Conservation (phyloP, 1,139 yeast species). For the Trichomonascaceae sp. region DNA sequence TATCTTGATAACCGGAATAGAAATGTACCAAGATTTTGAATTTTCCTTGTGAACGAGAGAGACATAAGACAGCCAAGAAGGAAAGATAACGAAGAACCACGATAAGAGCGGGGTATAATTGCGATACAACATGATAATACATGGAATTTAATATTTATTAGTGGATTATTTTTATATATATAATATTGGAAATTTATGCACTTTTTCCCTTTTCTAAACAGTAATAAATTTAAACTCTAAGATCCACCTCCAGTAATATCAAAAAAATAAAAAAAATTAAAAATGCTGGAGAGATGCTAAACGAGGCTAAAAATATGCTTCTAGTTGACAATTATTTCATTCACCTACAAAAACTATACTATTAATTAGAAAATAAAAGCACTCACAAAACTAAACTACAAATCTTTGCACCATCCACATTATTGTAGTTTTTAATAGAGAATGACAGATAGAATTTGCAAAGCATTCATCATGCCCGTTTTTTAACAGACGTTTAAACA, state of each 20-base stretch:
- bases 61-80: background rate
- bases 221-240: background rate
- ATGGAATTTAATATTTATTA: no score
- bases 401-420: background rate
- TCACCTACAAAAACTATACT: background rate
- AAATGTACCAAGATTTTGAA: background rate
- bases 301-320: background rate
- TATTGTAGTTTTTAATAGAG: background rate
- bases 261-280: no score
- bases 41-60: background rate
- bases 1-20: background rate
- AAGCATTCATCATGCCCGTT: background rate
- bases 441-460: slow-evolving; percentile 1
- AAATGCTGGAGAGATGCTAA: background rate
- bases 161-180: background rate
- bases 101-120: no score
- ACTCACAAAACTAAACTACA: background rate
- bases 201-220: background rate
- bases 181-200: background rate
- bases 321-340: background rate
- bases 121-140: no score
- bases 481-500: slow-evolving; percentile 18
- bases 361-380: background rate
- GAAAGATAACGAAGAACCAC: no score
- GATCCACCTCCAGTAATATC: background rate